Conservation (phyloP, 257 asterid genomes). For the Handroanthus guayacan region DNA sequence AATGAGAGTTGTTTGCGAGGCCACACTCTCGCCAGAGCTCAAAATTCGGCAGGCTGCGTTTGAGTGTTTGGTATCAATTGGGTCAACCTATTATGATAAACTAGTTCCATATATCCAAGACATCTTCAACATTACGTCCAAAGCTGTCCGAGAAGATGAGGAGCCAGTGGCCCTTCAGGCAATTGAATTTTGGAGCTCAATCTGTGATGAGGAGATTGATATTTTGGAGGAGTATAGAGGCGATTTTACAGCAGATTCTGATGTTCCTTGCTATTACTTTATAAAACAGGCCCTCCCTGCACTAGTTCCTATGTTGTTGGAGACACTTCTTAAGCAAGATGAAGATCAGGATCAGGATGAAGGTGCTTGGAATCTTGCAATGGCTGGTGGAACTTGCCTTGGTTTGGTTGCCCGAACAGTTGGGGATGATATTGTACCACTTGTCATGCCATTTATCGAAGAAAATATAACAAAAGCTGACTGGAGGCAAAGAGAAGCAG, state of each 20-base stretch:
- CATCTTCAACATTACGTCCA: conserved; percentile 61
- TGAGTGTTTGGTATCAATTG: conserved; percentile 64
- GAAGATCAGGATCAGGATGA: conserved; percentile 77
- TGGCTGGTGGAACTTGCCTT: conserved; percentile 81
- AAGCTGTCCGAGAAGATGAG: conserved; percentile 66
- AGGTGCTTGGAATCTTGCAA: conserved; percentile 73
- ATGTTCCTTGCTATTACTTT: conserved; percentile 64
- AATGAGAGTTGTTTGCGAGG: conserved; percentile 70
- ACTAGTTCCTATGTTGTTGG: conserved; percentile 63
- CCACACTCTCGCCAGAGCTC: conserved; percentile 56
- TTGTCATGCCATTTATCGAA: conserved; percentile 67
- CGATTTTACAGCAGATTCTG: conserved; percentile 64
- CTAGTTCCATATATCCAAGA: conserved; percentile 62
- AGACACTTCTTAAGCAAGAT: conserved; percentile 73
- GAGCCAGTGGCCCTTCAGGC: conserved; percentile 74
- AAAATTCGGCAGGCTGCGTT: conserved; percentile 63
- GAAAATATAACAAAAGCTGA: conserved; percentile 58
- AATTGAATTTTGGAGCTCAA: conserved; percentile 72
- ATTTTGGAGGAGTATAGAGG: conserved; percentile 68
- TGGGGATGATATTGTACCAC: conserved; percentile 67
- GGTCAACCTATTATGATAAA: conserved; percentile 60
- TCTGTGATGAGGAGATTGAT: conserved; percentile 74
- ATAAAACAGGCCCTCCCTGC: conserved; percentile 76
- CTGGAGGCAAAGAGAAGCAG: conserved; percentile 81
- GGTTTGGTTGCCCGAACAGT: conserved; percentile 69